Evolutionary conservation across 805 yeast genomes (phyloP), one percentile per base, ranked within the genome.

Genomic region (Metschnikowia orientalis): DNA sequence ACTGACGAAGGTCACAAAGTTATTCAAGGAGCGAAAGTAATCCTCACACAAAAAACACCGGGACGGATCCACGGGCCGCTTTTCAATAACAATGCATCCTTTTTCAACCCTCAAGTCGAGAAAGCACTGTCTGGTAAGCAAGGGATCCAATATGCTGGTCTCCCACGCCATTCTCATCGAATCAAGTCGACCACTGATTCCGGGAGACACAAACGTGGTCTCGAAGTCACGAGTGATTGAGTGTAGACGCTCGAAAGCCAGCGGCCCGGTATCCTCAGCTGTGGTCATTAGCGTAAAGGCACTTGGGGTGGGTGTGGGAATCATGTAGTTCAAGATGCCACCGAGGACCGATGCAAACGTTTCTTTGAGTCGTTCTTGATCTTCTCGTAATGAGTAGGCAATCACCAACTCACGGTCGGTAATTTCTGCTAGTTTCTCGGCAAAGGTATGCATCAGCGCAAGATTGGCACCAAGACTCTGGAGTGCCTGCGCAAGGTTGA

Each of bases 1-100:
- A 37, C 62, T 59, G 22, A 64, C 48, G 32, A 61, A 63, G 12
- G 38, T 33, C 12, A 64, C 48, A 23, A 64, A 58, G 25, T 41
- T 42, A 6, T 42, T 38, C 8, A 56, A 30, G 1, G 67, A 59
- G 17, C 38, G 28, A 28, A 63, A 46, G 29, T 42, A 48, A n/a
- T 26, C 15, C 16, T 17, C 26, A 25, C 35, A 35, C 5, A 28
- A 27, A 11, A 38, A 35, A 5, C 14, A 29, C 11, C 8, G 14
- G 4, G 32, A 15, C 1, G 20, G 14, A 3, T 18, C 14, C 7
- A 16, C 20, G 8, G 18, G 27, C 2, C 13, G 15, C 6, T 26
- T 15, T 7, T 11, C 14, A 6, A 46, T 22, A 1, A 25, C 17
- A 3, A 17, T 12, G 4, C 6, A 12, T 9, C 15, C 18, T 2